Conservation (phyloP, 345 rosid species). For the Capsella bursapastoris region DNA sequence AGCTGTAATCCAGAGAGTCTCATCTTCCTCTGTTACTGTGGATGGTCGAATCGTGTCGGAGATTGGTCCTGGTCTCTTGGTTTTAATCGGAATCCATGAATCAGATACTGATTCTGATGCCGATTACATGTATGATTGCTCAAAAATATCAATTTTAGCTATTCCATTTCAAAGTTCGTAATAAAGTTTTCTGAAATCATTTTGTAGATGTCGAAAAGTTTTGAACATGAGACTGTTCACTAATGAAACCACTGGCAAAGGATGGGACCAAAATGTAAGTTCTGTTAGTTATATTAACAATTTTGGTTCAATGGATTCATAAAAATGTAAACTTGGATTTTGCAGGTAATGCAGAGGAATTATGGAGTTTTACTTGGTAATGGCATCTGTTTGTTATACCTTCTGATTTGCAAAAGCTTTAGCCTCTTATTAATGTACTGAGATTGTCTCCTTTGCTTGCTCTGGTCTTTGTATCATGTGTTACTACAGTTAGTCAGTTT, state of each 20-base stretch:
- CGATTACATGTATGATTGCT: slow-evolving; percentile 63
- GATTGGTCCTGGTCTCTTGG: slow-evolving; percentile 89
- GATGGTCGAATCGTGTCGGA: slow-evolving; percentile 77
- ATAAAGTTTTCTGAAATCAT: not conserved
- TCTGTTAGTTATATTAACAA: not conserved
- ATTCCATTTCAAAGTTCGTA: not conserved
- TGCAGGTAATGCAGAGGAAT: slow-evolving; percentile 84
- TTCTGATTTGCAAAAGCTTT: not conserved
- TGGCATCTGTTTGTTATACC: not conserved
- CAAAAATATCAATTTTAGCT: not conserved
- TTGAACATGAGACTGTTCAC: slow-evolving; percentile 85
- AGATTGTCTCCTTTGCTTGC: slow-evolving; percentile 10
- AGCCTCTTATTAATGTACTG: not conserved
- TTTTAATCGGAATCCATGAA: slow-evolving; percentile 79
- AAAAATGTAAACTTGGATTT: slow-evolving; percentile 5
- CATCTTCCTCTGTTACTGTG: slow-evolving; percentile 81
- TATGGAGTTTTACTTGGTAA: slow-evolving; percentile 80
- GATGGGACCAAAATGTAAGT: slow-evolving; percentile 86
- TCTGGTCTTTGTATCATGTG: slow-evolving; percentile 33
- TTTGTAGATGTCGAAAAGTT: slow-evolving; percentile 77
- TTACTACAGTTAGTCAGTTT: slow-evolving; percentile 81
- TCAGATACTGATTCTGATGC: slow-evolving; percentile 77
- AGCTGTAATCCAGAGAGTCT: slow-evolving; percentile 82
- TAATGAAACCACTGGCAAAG: slow-evolving; percentile 78
- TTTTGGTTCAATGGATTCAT: no score